Base-by-base conservation (phyloP, 2,329 filamentous ascomycete genomes). In the Chaetomiaceae sp. region DNA sequence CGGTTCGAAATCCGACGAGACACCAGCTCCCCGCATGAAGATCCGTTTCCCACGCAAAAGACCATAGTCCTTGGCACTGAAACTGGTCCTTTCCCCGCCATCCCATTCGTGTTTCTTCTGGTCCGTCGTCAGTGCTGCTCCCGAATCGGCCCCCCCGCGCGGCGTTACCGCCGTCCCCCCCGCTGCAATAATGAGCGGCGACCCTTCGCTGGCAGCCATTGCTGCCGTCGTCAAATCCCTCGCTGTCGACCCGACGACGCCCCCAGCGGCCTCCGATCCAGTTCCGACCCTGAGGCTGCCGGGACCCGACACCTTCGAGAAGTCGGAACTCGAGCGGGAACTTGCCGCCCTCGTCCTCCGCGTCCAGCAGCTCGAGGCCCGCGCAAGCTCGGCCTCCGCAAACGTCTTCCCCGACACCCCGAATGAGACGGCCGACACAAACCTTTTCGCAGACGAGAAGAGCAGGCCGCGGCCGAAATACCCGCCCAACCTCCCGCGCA, bases 281-380 rank as follows among this genome's bases (percentile, higher is more conserved):
- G 27, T 68, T 44, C 65, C 69, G 50, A 72, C 70, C 52, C 68
- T 92, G 64, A 79, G 78, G 56, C 78, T 97, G 20, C 91, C 92
- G 13, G 93, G 93, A 52, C 78, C 81, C 51, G 79, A 89, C 53
- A 86, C 81, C 39, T 70, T 81, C 31, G 86, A 86, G 59, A 97
- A 97, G 72, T 77, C 80, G 59, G 78, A 78, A 27, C 81, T 97
- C 55, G 90, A 97, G 71, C 77, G 78, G 54, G 92, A 97, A 71
- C 79, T 99, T 51, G 81, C 85, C 44, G 85, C 87, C 50, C 79
- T 97, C 57, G 81, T 85, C 53, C 73, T 83, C 55, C 79, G 93
- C 59, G 82, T 97, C 60, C 86, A 90, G 58, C 82, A 85, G 58
- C 81, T 97, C 60, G 91, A 97, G 74, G 82, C 82, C 60, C 86